A percentile compares a stretch with the other conserved stretches of the same genome.
These are phyloP conservation scores for Monosporozyma unispora DNA, from an alignment of 805 yeast genomes.

Conservation along the genomic window DNA sequence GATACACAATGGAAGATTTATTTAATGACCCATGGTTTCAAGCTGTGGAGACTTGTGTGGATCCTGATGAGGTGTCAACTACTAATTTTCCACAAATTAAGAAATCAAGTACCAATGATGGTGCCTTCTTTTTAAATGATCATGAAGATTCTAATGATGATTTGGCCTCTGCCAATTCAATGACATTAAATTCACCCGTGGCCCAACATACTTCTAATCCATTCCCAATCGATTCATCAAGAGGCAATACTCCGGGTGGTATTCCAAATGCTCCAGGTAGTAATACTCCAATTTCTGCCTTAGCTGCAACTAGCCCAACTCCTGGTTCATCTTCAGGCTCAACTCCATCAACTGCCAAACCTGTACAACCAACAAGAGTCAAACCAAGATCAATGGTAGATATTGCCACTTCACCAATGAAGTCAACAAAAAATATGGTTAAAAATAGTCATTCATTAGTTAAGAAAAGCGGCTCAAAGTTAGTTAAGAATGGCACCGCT, in stretches of 20 bases:
- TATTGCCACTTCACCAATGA: slow-evolving; percentile 12
- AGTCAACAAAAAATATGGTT: neutral
- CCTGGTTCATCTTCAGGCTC: too few species aligned
- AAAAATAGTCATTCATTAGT: neutral
- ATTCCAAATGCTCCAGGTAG: neutral
- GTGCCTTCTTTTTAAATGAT: slow-evolving; percentile 7
- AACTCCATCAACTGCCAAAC: neutral
- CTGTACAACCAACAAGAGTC: neutral
- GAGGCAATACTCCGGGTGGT: neutral
- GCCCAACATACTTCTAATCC: neutral
- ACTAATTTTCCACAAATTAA: slow-evolving; percentile 21
- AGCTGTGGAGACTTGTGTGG: slow-evolving; percentile 47
- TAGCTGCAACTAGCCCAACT: neutral
- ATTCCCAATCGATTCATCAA: neutral
- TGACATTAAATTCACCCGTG: neutral
- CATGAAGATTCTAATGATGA: slow-evolving; percentile 10
- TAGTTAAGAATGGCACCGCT: neutral
- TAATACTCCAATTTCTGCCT: neutral
- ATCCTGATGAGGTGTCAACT: slow-evolving; percentile 14
- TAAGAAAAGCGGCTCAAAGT: neutral
- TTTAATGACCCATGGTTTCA: slow-evolving; percentile 60
- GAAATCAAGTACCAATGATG: slow-evolving; percentile 13
- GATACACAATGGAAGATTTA: slow-evolving; percentile 48
- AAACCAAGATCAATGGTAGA: slow-evolving; percentile 23
- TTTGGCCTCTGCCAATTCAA: slow-evolving; percentile 1